phyloP scores from a whole-genome alignment of 805 yeast species.

The Vanderwaltozyma tropicalis region DNA sequence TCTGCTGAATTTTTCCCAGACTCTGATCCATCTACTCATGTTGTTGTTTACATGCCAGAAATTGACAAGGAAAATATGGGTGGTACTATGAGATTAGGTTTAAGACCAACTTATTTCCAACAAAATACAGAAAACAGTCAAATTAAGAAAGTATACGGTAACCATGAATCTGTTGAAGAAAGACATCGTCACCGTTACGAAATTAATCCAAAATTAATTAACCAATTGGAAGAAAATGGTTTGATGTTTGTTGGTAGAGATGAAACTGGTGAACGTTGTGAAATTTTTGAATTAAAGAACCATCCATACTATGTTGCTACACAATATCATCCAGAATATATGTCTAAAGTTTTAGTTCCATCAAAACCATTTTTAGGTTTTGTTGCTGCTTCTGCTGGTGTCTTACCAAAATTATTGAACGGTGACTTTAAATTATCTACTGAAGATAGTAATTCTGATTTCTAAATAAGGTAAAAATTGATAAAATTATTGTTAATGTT shows the following conservation, averaged over 20 bases:
- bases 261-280: constrained; percentile 86
- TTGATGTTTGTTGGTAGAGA: constrained; percentile 88
- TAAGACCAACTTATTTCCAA: constrained; percentile 79
- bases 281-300: constrained; percentile 71
- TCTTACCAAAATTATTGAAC: constrained; percentile 53
- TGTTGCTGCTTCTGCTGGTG: constrained; percentile 87
- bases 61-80: constrained; percentile 92
- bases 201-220: constrained; percentile 77
- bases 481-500: background rate
- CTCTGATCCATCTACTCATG: constrained; percentile 47
- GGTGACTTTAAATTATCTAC: constrained; percentile 19
- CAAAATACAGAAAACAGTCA: constrained; percentile 53
- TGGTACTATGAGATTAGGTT: constrained; percentile 97
- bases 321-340: constrained; percentile 97
- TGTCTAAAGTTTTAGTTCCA: constrained; percentile 93
- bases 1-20: constrained; percentile 73
- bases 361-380: constrained; percentile 93
- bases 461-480: background rate
- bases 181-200: constrained; percentile 99
- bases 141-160: constrained; percentile 72
- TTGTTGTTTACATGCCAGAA: constrained; percentile 97
- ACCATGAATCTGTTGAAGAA: constrained; percentile 58
- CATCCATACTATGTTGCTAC: constrained; percentile 92
- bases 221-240: constrained; percentile 63
- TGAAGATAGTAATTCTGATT: constrained; percentile 7